Conservation (phyloP, 2,329 filamentous ascomycete genomes). For the Albophoma yamanashiensis region DNA sequence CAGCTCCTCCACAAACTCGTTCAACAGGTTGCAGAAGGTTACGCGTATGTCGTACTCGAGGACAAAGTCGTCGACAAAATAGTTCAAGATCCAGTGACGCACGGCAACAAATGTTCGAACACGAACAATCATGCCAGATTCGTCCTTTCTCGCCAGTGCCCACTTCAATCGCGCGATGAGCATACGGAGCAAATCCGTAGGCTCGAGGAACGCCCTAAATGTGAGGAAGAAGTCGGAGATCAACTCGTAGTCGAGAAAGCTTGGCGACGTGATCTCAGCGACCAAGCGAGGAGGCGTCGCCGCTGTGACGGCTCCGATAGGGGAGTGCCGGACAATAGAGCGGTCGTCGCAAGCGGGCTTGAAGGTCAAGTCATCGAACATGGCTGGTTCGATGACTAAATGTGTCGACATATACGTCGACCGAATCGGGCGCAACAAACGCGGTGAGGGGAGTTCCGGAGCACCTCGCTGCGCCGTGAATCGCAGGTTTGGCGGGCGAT, state of each 20-base stretch:
- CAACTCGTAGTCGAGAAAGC: constrained; percentile 91
- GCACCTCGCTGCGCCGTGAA: constrained; percentile 8
- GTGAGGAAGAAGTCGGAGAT: constrained; percentile 97
- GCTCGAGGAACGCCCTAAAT: constrained; percentile 76
- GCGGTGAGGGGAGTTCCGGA: constrained; percentile 22
- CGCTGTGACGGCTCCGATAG: constrained; percentile 66
- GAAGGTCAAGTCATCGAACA: constrained; percentile 74
- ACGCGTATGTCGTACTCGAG: constrained; percentile 61
- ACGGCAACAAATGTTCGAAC: constrained; percentile 93
- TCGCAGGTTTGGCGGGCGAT: constrained; percentile 20
- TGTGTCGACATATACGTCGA: constrained; percentile 39
- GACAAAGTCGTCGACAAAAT: constrained; percentile 92
- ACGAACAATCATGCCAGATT: constrained; percentile 85
- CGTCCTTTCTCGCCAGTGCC: constrained; percentile 71
- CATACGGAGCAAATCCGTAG: constrained; percentile 68
- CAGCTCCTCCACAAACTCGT: constrained; percentile 51
- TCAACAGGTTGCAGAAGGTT: constrained; percentile 73
- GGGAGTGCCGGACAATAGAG: constrained; percentile 72
- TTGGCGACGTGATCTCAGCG: constrained; percentile 91
- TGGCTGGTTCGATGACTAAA: constrained; percentile 53
- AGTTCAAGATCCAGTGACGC: constrained; percentile 95
- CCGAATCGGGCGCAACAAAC: constrained; percentile 28
- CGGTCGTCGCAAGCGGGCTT: constrained; percentile 71
- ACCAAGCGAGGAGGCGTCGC: constrained; percentile 86
- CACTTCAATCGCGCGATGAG: constrained; percentile 77